Conservation (phyloP, 2,329 filamentous ascomycete species). For the Dichotomopilus funicola region DNA sequence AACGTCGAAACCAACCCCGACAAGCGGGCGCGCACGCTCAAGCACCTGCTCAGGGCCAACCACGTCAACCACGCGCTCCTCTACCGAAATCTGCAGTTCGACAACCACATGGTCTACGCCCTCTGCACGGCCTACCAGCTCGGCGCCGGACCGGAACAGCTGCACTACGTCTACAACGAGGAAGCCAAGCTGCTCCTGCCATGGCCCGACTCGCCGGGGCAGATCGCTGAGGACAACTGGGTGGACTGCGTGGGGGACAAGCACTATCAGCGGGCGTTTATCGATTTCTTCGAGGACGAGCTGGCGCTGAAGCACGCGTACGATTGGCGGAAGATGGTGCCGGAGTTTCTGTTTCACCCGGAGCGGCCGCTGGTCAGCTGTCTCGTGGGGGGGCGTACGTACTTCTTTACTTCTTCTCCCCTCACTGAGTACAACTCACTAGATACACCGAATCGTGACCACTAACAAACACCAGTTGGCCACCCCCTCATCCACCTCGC, state of each 20-base stretch:
- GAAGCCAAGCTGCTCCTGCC: slow-evolving; percentile 66
- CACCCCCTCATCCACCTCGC: slow-evolving; percentile 91
- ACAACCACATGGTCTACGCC: slow-evolving; percentile 80
- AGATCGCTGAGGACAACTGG: slow-evolving; percentile 82
- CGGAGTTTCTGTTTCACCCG: slow-evolving; percentile 68
- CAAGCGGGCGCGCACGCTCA: slow-evolving; percentile 73
- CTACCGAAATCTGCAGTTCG: slow-evolving; percentile 65
- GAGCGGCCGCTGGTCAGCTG: slow-evolving; percentile 75
- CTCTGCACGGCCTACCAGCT: slow-evolving; percentile 81
- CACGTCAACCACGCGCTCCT: slow-evolving; percentile 84
- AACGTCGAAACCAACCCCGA: slow-evolving; percentile 74
- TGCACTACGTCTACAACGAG: slow-evolving; percentile 75
- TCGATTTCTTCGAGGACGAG: slow-evolving; percentile 95
- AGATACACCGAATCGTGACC: neutral
- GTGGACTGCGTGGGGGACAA: slow-evolving; percentile 71
- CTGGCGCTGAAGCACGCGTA: slow-evolving; percentile 67
- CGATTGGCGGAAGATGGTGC: slow-evolving; percentile 73
- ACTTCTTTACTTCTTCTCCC: neutral
- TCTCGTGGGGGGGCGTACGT: slow-evolving; percentile 69
- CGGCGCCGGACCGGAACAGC: slow-evolving; percentile 64
- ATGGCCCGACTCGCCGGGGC: slow-evolving; percentile 78
- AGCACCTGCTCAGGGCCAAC: slow-evolving; percentile 85
- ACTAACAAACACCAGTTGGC: slow-evolving; percentile 53
- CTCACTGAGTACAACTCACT: neutral
- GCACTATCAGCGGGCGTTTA: slow-evolving; percentile 78